phyloP scores from a whole-genome alignment of 257 asterid species.

The Solanum pinnatisectum region DNA sequence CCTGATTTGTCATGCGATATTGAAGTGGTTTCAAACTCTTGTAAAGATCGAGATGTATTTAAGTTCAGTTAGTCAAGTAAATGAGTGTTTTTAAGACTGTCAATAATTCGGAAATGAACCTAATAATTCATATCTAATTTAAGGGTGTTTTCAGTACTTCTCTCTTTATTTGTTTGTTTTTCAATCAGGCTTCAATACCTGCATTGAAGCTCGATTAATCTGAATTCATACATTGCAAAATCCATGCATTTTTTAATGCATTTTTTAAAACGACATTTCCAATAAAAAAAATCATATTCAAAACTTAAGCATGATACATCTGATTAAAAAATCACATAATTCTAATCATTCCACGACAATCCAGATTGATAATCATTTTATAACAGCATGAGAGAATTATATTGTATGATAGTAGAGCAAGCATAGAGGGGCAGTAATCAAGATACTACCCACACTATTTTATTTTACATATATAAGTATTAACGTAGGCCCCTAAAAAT shows the following conservation, averaged over 20 bases:
- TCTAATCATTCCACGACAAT: neutral
- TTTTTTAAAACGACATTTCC: neutral
- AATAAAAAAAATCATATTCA: no score
- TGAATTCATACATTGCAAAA: neutral
- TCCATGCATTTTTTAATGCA: neutral
- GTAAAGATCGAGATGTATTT: no score
- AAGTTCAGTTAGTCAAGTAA: no score
- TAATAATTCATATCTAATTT: neutral
- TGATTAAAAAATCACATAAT: neutral
- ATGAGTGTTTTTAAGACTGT: no score
- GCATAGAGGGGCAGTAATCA: neutral
- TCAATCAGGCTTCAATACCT: fast-evolving
- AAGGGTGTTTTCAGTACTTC: no score
- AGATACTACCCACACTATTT: neutral
- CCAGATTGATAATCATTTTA: neutral
- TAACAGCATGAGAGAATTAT: neutral
- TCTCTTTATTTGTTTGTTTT: neutral
- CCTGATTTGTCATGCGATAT: fast-evolving
- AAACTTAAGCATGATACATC: no score
- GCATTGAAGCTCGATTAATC: neutral
- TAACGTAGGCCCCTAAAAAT: neutral
- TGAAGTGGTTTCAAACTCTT: no score
- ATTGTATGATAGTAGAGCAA: neutral
- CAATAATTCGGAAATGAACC: no score
- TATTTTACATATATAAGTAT: neutral